Base-by-base conservation (phyloP, 1,284 basidiomycete genomes). In the Trichosporon sp. region DNA sequence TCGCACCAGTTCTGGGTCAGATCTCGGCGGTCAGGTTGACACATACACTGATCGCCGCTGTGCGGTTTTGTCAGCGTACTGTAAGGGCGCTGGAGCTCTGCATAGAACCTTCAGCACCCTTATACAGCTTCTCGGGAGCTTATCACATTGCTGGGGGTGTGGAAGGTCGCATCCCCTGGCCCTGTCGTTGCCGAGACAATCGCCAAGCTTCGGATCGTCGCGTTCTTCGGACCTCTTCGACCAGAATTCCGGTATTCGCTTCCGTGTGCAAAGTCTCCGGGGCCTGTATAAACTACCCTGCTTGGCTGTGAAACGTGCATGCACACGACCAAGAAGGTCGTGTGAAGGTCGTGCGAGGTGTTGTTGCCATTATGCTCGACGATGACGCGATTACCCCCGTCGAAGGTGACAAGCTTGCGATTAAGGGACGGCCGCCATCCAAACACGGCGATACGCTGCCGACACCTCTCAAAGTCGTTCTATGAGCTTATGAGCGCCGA, bases 371-470 rank as follows among this genome's bases (percentile, higher is more conserved):
- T 54, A 54, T 54, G 51, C 51, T 54, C 51, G 19, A 16, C 51
- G 51, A 54, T 54, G 51, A 54, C 51, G 51, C 51, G 51, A 54
- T 54, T 21, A 19, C 51, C 51, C 21, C 51, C 51, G 19, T 54
- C 51, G 19, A 54, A 21, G 21, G 51, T 54, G 51, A 54, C 51
- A 54, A 54, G 51, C 51, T 54, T 19, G 51, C 51, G 19, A 54
- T 54, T 54, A 54, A 54, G 51, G 51, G 51, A 54, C 51, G 51
- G 19, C 6, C 16, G 43, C 43, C 43, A 46, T 46, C 43, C 14
- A 46, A 46, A 46, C 43, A 46, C 43, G 43, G 14, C 43, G 43
- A 46, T 46, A n/a, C 43, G 43, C 43, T n/a, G 43, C 4, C 16
- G 4, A 16, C 43, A 16, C 16, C 43, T 46, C 16, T n/a, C 26